Evolutionary conservation across 2,329 filamentous ascomycete species (phyloP).

Genomic region (Xylaria sp.): DNA sequence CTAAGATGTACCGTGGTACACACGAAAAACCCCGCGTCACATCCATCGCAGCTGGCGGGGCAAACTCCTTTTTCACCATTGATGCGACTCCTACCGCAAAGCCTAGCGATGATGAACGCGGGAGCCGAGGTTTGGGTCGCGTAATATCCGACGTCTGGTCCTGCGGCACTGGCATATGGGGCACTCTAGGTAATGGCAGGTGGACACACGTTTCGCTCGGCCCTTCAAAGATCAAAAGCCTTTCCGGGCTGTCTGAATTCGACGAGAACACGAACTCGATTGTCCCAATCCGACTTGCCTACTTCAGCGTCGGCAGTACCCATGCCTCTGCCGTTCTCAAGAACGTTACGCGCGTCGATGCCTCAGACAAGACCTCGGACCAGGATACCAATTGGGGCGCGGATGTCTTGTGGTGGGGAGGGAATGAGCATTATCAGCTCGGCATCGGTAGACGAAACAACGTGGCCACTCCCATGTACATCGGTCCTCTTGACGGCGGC

Average conservation of each 20-base stretch:
- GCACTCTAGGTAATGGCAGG: conserved; percentile 82
- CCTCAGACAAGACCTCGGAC: conserved; percentile 61
- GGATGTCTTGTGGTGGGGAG: conserved; percentile 93
- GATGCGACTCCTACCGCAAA: conserved; percentile 73
- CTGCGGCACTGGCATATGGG: conserved; percentile 86
- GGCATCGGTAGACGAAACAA: conserved; percentile 92
- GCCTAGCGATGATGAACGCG: conserved; percentile 53
- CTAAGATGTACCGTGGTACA: conserved; percentile 76
- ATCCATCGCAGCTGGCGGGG: conserved; percentile 83
- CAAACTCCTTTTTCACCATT: conserved; percentile 87
- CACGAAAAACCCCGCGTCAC: conserved; percentile 75
- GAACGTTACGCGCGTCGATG: conserved; percentile 77
- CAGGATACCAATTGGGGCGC: conserved; percentile 89
- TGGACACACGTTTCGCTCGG: conserved; percentile 88
- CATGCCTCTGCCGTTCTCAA: conserved; percentile 86
- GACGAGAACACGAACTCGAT: conserved; percentile 76
- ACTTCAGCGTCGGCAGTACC: conserved; percentile 79
- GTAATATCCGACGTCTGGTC: conserved; percentile 84
- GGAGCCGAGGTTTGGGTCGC: conserved; percentile 59
- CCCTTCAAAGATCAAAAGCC: conserved; percentile 82
- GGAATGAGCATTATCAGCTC: conserved; percentile 93
- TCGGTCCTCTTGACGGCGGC: conserved; percentile 76
- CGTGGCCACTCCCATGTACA: conserved; percentile 77
- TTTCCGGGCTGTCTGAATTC: conserved; percentile 88
- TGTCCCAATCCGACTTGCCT: conserved; percentile 80